These are phyloP conservation scores for Monosiga brevicollis DNA, from an alignment of 78 protist species.

Conservation along the genomic window DNA sequence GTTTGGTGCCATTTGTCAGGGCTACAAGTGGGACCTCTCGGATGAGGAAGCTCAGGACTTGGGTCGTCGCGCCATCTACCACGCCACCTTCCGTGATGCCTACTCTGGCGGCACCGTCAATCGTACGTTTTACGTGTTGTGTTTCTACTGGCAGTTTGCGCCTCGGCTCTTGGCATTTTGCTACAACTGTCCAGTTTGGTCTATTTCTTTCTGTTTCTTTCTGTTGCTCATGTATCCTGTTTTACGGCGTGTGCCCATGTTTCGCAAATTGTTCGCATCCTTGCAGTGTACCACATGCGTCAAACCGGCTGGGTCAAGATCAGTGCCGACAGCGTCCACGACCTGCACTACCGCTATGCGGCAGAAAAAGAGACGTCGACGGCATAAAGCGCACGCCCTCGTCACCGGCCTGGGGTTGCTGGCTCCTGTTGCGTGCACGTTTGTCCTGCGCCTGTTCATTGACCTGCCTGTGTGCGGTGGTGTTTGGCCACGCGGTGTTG, in stretches of 20 bases:
- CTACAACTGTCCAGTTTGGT: background rate
- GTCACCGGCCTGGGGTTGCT: too few relatives aligned
- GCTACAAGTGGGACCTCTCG: conserved; percentile 15
- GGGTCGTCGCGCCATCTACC: conserved; percentile 93
- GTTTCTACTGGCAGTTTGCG: background rate
- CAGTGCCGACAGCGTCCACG: conserved; percentile 43
- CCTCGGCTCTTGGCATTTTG: background rate
- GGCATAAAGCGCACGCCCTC: too few relatives aligned
- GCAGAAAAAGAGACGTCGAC: background rate
- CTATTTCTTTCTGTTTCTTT: background rate
- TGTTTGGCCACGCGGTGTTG: too few relatives aligned
- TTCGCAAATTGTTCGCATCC: too few relatives aligned
- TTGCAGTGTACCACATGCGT: conserved; percentile 10
- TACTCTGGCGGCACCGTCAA: conserved; percentile 89
- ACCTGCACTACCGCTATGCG: conserved; percentile 42
- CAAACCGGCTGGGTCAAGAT: conserved; percentile 48
- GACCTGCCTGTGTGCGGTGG: too few relatives aligned
- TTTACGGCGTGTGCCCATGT: too few relatives aligned
- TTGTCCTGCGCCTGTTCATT: too few relatives aligned
- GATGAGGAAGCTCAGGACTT: conserved; percentile 90
- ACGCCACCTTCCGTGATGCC: conserved; percentile 97
- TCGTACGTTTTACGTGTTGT: conserved; percentile 10
- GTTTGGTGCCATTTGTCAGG: background rate
- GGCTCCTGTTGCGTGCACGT: too few relatives aligned
- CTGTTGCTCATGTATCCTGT: background rate